Conservation (phyloP, 139 green algal genomes). For the Tetradesmus obliquus region DNA sequence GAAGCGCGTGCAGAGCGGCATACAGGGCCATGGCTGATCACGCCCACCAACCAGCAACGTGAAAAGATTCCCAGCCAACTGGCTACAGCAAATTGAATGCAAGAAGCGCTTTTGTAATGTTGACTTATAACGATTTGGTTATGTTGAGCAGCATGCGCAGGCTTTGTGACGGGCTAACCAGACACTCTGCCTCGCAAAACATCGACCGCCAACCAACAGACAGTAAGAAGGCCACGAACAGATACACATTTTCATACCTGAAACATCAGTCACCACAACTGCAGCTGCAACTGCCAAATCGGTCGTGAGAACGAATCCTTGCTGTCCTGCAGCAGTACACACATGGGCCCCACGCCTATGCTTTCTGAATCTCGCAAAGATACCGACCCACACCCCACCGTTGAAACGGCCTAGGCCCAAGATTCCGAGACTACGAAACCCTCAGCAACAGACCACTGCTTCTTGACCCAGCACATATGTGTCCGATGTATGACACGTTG, state of each 20-base stretch:
- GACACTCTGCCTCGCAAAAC: neutral
- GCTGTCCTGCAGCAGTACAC: neutral
- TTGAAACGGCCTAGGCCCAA: too few relatives aligned
- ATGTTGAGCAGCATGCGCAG: neutral
- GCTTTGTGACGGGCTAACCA: neutral
- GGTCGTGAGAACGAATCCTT: neutral
- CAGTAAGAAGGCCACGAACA: neutral
- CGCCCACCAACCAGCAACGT: conserved; percentile 3
- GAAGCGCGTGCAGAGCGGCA: neutral
- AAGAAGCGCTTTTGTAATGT: too few relatives aligned
- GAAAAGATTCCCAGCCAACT: neutral
- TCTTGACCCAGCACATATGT: too few relatives aligned
- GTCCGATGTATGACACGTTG: too few relatives aligned
- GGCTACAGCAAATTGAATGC: neutral
- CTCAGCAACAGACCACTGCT: too few relatives aligned
- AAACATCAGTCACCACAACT: too few relatives aligned
- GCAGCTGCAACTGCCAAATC: neutral
- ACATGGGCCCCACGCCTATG: neutral
- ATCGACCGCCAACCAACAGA: neutral
- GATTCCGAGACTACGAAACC: too few relatives aligned
- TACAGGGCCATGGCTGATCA: neutral
- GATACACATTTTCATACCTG: neutral
- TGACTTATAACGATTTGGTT: too few relatives aligned
- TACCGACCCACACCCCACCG: too few relatives aligned
- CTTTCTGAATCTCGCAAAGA: neutral